Evolutionary conservation across 1,284 basidiomycete species (phyloP), one percentile per base, ranked within the genome.

Genomic region (Sparassis latifolia): DNA sequence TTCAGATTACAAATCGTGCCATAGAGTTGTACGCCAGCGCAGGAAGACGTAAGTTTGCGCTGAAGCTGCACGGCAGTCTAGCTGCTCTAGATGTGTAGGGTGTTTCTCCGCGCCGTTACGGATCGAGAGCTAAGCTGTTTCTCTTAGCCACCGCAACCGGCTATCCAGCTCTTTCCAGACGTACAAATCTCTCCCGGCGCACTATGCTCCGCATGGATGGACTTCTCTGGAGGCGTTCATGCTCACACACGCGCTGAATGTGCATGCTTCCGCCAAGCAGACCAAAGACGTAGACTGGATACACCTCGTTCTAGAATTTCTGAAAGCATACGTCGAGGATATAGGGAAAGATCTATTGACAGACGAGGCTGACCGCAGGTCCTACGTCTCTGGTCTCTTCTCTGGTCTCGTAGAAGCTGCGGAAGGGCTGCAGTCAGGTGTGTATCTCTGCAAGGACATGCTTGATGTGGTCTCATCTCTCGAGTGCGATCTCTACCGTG

Each of bases 31-130:
- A 92, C 61, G 84, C 83, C 42, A 84, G 81, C 52, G 84, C 88
- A 10, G 86, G 86, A 3, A 80, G 93, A 45, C 78, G 84, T 45
- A 89, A 95, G 61, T 92, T 89, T 59, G 89, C 90, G 1, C 69
- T 95, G 41, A 87, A 88, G 60, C 70, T 97, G 43, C 90, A 92
- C 60, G 87, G 86, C 2, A 84, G 80, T 59, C 73, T 97, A 2
- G 94, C 93, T 0, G 88, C 88, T 5, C 78, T 98, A 27, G 90
- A 97, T 58, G 67, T 87, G 91, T 94, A 71, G 59, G 88, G 72
- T 27, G 10, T n/a, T 27, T 30, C 9, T 40, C 41, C 7, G 32
- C 41, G 31, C 33, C 12, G 40, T 28, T 44, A 31, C 32, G 30
- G 35, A 47, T 28, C 5, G 39, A 44, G 38, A 32, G 12, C 7